A percentile compares a stretch with the other conserved stretches of the same genome.
These are phyloP conservation scores for Candida sakaeoensis DNA, from an alignment of 805 yeast species.

Conservation along the genomic window DNA sequence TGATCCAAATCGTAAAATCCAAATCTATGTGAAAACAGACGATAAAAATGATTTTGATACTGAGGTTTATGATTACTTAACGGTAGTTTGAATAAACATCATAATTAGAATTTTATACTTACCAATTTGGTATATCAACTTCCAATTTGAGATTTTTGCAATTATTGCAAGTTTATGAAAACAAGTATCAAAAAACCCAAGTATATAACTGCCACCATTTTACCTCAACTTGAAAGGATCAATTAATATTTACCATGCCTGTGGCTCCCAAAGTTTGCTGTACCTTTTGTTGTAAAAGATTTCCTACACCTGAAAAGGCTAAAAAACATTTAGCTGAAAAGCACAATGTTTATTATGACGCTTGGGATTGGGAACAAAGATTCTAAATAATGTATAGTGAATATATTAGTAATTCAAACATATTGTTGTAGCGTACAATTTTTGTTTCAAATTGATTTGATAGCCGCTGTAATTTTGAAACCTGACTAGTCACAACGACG, in stretches of 20 bases:
- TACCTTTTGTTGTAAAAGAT: constrained; percentile 6
- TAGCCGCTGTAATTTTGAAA: no score
- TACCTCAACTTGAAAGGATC: neutral
- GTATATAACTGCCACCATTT: neutral
- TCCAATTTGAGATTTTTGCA: neutral
- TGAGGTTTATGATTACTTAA: no score
- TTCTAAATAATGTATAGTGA: neutral
- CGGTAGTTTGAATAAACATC: neutral
- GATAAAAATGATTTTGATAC: neutral
- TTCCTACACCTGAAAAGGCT: constrained; percentile 2
- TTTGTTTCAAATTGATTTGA: no score
- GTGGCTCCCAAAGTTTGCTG: constrained; percentile 3
- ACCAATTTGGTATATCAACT: neutral
- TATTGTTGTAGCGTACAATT: neutral
- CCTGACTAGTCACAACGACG: no score
- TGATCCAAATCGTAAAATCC: neutral
- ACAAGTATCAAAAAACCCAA: neutral
- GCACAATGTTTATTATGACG: constrained; percentile 6
- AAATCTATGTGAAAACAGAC: neutral
- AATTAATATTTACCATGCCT: constrained; percentile 1
- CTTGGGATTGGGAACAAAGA: constrained; percentile 4
- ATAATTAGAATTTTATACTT: neutral
- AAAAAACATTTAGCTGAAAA: constrained; percentile 2
- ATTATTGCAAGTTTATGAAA: neutral
- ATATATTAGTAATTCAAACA: neutral